These are phyloP conservation scores for Rhizopus sp. DNA, from an alignment of 371 early-diverging fungal species.

Conservation along the genomic window DNA sequence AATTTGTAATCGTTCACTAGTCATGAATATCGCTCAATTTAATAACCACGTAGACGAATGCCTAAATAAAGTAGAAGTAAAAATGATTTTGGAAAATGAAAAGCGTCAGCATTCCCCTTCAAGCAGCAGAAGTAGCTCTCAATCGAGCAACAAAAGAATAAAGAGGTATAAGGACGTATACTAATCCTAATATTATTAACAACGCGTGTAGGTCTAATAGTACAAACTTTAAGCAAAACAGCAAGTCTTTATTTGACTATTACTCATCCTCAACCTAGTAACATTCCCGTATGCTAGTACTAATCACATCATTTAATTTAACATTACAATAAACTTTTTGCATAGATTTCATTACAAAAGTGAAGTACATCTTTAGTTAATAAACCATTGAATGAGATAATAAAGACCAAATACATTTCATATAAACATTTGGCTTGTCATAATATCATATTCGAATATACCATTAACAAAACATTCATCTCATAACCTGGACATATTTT, in stretches of 20 bases:
- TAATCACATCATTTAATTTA: too few relatives aligned
- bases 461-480: too few relatives aligned
- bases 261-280: slow-evolving; percentile 5
- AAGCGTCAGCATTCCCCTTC: not conserved
- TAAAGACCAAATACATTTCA: too few relatives aligned
- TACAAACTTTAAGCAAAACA: slow-evolving; percentile 1
- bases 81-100: slow-evolving; percentile 21
- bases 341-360: too few relatives aligned
- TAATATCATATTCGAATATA: too few relatives aligned
- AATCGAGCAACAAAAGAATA: slow-evolving; percentile 1
- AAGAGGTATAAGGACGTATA: slow-evolving; percentile 9
- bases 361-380: too few relatives aligned
- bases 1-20: slow-evolving; percentile 34
- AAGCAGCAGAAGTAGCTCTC: not conserved
- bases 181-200: not conserved
- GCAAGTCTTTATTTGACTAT: slow-evolving; percentile 21
- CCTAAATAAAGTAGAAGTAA: slow-evolving; percentile 36
- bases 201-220: not conserved
- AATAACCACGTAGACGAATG: slow-evolving; percentile 49
- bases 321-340: too few relatives aligned
- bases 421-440: too few relatives aligned
- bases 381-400: too few relatives aligned
- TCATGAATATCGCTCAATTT: slow-evolving; percentile 31
- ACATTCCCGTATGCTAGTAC: too few relatives aligned
- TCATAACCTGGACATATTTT: too few relatives aligned